These are phyloP conservation scores for Oryza brachyantha DNA, from an alignment of 176 grass and related monocot genomes.

Conservation along the genomic window DNA sequence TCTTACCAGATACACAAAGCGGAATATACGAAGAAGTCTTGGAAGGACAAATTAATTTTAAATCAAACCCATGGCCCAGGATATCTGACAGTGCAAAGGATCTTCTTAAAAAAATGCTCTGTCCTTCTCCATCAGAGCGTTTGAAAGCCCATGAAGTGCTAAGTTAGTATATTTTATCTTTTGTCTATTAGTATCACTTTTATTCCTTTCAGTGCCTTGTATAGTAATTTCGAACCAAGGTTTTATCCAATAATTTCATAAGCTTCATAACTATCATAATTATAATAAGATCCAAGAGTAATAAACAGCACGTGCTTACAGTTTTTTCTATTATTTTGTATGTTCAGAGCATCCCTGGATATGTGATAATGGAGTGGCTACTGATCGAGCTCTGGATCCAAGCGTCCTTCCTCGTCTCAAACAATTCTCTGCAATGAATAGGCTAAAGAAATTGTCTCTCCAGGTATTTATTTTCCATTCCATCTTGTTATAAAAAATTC, in stretches of 20 bases:
- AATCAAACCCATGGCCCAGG: slow-evolving; percentile 49
- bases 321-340: slow-evolving; percentile 26
- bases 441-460: slow-evolving; percentile 61
- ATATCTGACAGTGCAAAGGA: slow-evolving; percentile 76
- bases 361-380: slow-evolving; percentile 49
- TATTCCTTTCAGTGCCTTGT: slow-evolving; percentile 3
- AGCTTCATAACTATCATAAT: background rate
- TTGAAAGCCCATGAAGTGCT: slow-evolving; percentile 76
- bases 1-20: slow-evolving; percentile 40
- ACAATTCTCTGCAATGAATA: slow-evolving; percentile 58
- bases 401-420: slow-evolving; percentile 46
- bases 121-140: slow-evolving; percentile 47
- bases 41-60: slow-evolving; percentile 60
- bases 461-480: slow-evolving; percentile 34
- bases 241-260: background rate
- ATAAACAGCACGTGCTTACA: background rate
- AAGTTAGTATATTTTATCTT: slow-evolving; percentile 41
- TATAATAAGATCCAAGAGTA: background rate
- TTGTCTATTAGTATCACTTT: background rate
- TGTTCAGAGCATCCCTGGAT: slow-evolving; percentile 69
- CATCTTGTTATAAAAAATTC: background rate
- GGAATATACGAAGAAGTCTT: slow-evolving; percentile 55
- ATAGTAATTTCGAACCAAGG: background rate
- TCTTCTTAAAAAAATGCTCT: slow-evolving; percentile 82
- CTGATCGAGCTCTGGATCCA: slow-evolving; percentile 44